These are phyloP conservation scores for Decorospora gaudefroyi DNA, from an alignment of 2,329 filamentous ascomycete genomes.

Conservation along the genomic window DNA sequence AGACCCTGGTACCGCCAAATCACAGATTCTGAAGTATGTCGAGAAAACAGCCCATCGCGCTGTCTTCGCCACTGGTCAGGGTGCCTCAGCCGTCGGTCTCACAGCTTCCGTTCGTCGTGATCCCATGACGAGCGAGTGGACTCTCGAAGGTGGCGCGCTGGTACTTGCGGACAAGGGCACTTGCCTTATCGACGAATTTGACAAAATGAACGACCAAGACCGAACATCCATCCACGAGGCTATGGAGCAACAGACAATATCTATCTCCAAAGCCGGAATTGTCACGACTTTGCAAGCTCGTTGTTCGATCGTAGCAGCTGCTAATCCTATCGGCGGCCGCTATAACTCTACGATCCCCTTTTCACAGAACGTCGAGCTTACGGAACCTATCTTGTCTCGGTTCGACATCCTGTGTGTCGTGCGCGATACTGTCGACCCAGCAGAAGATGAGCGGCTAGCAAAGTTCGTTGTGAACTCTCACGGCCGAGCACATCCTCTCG, in stretches of 20 bases:
- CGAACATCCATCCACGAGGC: conserved; percentile 98
- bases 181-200: conserved; percentile 97
- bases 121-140: conserved; percentile 95
- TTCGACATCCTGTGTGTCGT: conserved; percentile 98
- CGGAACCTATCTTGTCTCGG: conserved; percentile 94
- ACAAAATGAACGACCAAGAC: conserved; percentile 99
- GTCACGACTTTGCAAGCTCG: conserved; percentile 95
- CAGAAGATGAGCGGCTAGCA: conserved; percentile 88
- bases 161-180: conserved; percentile 94
- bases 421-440: conserved; percentile 89
- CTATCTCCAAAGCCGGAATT: conserved; percentile 97
- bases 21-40: conserved; percentile 94
- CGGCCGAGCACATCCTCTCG: conserved; percentile 78
- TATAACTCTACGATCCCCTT: conserved; percentile 98
- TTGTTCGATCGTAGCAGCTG: conserved; percentile 93
- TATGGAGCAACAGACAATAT: conserved; percentile 99
- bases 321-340: conserved; percentile 92
- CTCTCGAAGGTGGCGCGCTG: conserved; percentile 90
- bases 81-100: conserved; percentile 94
- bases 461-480: conserved; percentile 95
- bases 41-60: conserved; percentile 97
- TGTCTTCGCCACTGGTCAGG: conserved; percentile 96
- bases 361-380: conserved; percentile 93
- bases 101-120: conserved; percentile 96
- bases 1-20: conserved; percentile 97